Evolutionary conservation across 805 yeast species (phyloP), one percentile per base, ranked within the genome.

Genomic region (Monosporozyma aerobia): DNA sequence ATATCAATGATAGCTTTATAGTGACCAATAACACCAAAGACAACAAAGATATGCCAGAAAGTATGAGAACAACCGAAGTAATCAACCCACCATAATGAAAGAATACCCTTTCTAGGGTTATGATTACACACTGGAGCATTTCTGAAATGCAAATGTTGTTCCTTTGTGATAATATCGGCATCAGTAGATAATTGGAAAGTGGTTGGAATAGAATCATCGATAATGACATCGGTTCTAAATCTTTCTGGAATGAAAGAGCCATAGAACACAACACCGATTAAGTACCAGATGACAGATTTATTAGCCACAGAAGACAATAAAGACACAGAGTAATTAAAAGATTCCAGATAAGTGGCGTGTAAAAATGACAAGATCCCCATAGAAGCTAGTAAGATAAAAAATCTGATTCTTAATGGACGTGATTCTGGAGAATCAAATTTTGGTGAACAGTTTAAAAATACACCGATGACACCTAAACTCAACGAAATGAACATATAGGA

Each of bases 21-120:
- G 68, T 92, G 98, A 33, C 95, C 95, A 44, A 86, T 68, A n/a
- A 89, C 82, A 2, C 99, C 99, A 27, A 86, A 75, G 16, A 94
- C 78, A 32, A 94, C 99, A 64, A 86, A 88, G 11, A 89, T 66
- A 70, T 92, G 99, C 99, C 99, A 92, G 32, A 92, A 73, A 62
- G 90, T 90, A 68, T 92, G 99, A 39, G 96, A 87, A 44, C 81
- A 77, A 51, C 83, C 74, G 29, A 78, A 67, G 65, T 85, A 86
- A 60, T 87, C 94, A 14, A 83, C 83, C 92, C 97, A 90, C 92
- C 85, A 92, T 22, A 86, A 65, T 0, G 89, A 81, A 37, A 69
- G 60, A 51, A 83, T 75, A 5, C 59, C 60, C 25, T 39, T 45
- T 39, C 50, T 45, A 16, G 32, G 33, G 16, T 33, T 29, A 52